Percentiles rank a stretch among this genome's conserved stretches.
phyloP scores from a whole-genome alignment of 2,329 filamentous ascomycete genomes.

The Cryphonectria nitschkei region DNA sequence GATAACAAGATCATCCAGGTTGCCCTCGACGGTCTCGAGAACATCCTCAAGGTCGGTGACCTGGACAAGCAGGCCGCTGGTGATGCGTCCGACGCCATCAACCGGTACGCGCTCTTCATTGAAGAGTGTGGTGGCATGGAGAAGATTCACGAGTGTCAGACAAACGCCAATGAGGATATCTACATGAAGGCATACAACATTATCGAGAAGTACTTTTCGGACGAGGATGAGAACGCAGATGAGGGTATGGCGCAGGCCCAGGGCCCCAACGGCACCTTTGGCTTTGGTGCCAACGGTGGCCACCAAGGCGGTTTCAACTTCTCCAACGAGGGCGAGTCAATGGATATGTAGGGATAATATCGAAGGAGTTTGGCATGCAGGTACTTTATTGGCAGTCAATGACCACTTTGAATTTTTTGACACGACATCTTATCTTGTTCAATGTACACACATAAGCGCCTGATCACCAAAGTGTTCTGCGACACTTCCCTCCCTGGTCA shows the following conservation, averaged over 20 bases:
- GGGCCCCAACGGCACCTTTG: constrained; percentile 73
- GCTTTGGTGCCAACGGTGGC: constrained; percentile 70
- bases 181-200: constrained; percentile 99
- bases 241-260: constrained; percentile 74
- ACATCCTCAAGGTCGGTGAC: constrained; percentile 98
- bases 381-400: background rate
- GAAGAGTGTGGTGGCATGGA: constrained; percentile 99
- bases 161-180: constrained; percentile 99
- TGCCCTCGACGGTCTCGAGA: constrained; percentile 95
- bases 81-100: constrained; percentile 77
- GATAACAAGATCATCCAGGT: constrained; percentile 99
- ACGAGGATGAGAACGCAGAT: constrained; percentile 93
- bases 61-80: constrained; percentile 93
- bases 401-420: background rate
- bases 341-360: constrained; percentile 62
- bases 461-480: constrained; percentile 75
- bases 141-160: constrained; percentile 99
- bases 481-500: constrained; percentile 75
- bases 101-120: constrained; percentile 96
- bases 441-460: constrained; percentile 75
- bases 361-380: background rate
- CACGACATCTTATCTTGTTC: constrained; percentile 27
- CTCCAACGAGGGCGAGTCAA: constrained; percentile 69
- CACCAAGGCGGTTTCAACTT: constrained; percentile 93
- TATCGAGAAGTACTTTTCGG: constrained; percentile 99